Base-by-base conservation (phyloP, 208 protist genomes). In the Acanthamoeba healyi region DNA sequence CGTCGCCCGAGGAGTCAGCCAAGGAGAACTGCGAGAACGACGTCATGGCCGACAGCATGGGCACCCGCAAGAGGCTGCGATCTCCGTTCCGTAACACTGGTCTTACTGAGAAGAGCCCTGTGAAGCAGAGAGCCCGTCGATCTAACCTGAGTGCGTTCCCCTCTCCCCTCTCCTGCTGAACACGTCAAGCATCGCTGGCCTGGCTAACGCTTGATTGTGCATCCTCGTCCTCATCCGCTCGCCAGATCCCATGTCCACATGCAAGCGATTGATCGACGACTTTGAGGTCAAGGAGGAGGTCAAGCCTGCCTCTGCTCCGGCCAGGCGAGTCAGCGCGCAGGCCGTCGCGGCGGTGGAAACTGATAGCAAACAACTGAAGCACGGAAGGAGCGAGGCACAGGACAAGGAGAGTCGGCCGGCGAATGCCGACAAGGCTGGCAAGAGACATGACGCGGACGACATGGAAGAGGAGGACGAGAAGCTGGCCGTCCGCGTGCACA, bases 191-290 rank as follows among this genome's bases (percentile, higher is more conserved):
- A 19, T 19, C 9, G 58, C 10, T 49, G 44, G 12, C 12, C 44
- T 4, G 12, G 12, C 4, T 12, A 12, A 49, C 7, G 12, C 44
- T 49, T 4, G 12, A 24, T 22, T 56, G 1, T 7, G 3, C 51
- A 6, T 56, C 51, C 1, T 19, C 22, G 1, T 56, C 4, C 51
- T 56, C 15, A 22, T 22, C 51, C 15, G 15, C 1, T 22, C 51
- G 22, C 14, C 61, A 91, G 84, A 65, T 12, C 22, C 51, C 51
- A 19, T 72, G 19, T 91, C 84, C n/a, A 32, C 36, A 7, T 91
- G 84, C 51, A 91, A 91, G 61, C 84, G 84, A 32, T 22, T 91
- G 56, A 91, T 91, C 34, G 84, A 91, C 51, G 61, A 91, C 24
- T 91, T 91, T 70, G 84, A 91, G 26, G 79, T 14, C 14, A 88